Evolutionary conservation across 2,329 filamentous ascomycete species (phyloP).

Genomic region (Colletotrichum costaricense): DNA sequence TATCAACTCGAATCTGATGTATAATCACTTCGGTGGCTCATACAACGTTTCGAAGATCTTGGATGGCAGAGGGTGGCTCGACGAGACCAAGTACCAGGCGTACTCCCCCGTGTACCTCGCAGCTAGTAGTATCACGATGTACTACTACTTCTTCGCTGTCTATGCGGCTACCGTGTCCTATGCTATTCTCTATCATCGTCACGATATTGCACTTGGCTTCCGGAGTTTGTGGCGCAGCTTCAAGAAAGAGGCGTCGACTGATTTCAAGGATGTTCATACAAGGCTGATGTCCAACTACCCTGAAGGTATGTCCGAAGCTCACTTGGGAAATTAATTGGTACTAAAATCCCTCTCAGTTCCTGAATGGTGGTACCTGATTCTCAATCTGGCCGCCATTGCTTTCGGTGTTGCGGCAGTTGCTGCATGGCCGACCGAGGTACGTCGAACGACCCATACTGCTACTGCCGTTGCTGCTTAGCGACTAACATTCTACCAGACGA

Average conservation of each 20-base stretch:
- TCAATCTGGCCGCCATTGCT: constrained; percentile 44
- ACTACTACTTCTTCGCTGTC: constrained; percentile 54
- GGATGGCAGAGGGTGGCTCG: constrained; percentile 47
- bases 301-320: constrained; percentile 41
- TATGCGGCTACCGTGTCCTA: constrained; percentile 54
- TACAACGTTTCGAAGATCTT: constrained; percentile 52
- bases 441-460: neutral
- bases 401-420: constrained; percentile 50
- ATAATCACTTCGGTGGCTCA: constrained; percentile 48
- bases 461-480: too few relatives aligned
- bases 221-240: constrained; percentile 45
- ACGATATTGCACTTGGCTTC: constrained; percentile 51
- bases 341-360: constrained; percentile 43
- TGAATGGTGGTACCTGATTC: constrained; percentile 58
- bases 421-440: constrained; percentile 49
- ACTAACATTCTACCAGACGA: constrained; percentile 44
- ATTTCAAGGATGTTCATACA: constrained; percentile 53
- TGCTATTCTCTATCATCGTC: constrained; percentile 51
- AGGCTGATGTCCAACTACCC: constrained; percentile 59
- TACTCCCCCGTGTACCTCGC: constrained; percentile 57
- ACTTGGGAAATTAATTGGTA: too few relatives aligned
- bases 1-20: constrained; percentile 53
- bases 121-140: constrained; percentile 48
- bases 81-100: constrained; percentile 48
- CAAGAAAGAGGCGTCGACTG: constrained; percentile 40